Evolutionary conservation across 2,329 filamentous ascomycete genomes (phyloP).

Genomic region (Stylonectria norvegica): DNA sequence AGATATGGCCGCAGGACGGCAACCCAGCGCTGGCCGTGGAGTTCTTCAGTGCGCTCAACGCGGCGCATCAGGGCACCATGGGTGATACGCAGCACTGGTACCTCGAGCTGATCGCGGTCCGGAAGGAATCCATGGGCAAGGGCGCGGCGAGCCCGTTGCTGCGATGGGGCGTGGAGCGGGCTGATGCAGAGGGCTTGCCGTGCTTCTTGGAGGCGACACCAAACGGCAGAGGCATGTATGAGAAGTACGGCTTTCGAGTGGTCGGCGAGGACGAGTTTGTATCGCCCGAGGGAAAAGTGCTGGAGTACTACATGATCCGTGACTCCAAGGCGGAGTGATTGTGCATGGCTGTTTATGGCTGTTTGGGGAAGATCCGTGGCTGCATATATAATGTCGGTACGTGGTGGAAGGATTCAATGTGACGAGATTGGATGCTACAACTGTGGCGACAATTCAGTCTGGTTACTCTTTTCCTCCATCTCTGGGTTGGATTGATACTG

Average conservation of each 20-base stretch:
- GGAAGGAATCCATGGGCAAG: constrained; percentile 41
- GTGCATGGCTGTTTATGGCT: no score
- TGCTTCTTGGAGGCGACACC: constrained; percentile 51
- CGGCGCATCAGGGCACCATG: constrained; percentile 37
- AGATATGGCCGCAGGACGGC: constrained; percentile 39
- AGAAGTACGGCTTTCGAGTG: constrained; percentile 44
- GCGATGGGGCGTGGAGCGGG: constrained; percentile 44
- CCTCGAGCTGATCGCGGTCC: constrained; percentile 46
- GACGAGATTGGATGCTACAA: no score
- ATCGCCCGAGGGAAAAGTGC: constrained; percentile 30
- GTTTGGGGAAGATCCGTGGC: no score
- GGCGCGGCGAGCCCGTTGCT: constrained; percentile 45
- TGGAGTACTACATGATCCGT: constrained; percentile 37
- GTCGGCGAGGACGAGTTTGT: constrained; percentile 35
- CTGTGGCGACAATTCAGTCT: no score
- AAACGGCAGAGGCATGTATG: constrained; percentile 45
- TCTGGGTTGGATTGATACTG: no score
- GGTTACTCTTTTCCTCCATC: no score
- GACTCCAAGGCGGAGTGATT: no score
- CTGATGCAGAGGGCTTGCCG: constrained; percentile 41
- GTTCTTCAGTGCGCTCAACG: constrained; percentile 40
- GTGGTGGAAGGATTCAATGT: no score
- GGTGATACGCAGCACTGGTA: constrained; percentile 44
- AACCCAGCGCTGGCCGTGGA: constrained; percentile 33
- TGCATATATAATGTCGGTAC: no score